Percentiles rank a stretch among this genome's conserved stretches.
phyloP scores from a whole-genome alignment of 345 rosid species.

The Microcos paniculata region DNA sequence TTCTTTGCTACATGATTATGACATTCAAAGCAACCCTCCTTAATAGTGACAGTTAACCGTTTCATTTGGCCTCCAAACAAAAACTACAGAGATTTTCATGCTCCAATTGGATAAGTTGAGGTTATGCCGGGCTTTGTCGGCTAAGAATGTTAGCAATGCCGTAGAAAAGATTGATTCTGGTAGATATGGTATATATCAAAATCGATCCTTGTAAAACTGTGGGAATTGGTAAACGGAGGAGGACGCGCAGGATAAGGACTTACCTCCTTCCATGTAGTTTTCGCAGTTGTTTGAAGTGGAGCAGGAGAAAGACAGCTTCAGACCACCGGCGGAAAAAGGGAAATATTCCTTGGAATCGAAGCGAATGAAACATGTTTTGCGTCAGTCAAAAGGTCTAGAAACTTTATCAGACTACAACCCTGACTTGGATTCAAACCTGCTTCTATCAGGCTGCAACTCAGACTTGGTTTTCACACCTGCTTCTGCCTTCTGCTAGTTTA shows the following conservation, averaged over 20 bases:
- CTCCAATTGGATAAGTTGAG: not conserved
- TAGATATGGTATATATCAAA: not conserved
- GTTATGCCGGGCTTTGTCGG: not conserved
- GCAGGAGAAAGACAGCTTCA: slow-evolving; percentile 56
- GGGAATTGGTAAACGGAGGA: slow-evolving; percentile 22
- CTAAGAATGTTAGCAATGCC: not conserved
- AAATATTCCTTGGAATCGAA: slow-evolving; percentile 28
- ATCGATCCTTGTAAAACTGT: not conserved
- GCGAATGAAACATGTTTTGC: slow-evolving; percentile 27
- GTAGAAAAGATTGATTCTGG: not conserved
- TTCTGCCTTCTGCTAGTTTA: too few species aligned
- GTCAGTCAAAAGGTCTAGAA: not conserved
- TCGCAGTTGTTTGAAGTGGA: slow-evolving; percentile 86
- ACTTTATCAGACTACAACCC: not conserved
- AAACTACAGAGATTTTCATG: not conserved
- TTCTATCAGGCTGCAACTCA: too few species aligned
- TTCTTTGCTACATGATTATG: slow-evolving; percentile 19
- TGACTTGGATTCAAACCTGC: not conserved
- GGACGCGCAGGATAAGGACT: slow-evolving; percentile 53
- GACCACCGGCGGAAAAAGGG: slow-evolving; percentile 6
- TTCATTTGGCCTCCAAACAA: slow-evolving; percentile 13
- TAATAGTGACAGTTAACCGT: slow-evolving; percentile 49
- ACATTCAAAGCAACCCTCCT: slow-evolving; percentile 15
- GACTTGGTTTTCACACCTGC: too few species aligned
- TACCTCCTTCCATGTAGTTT: slow-evolving; percentile 69